phyloP scores from a whole-genome alignment of 192 early-diverging fungal genomes.

The Coemansia sp. region DNA sequence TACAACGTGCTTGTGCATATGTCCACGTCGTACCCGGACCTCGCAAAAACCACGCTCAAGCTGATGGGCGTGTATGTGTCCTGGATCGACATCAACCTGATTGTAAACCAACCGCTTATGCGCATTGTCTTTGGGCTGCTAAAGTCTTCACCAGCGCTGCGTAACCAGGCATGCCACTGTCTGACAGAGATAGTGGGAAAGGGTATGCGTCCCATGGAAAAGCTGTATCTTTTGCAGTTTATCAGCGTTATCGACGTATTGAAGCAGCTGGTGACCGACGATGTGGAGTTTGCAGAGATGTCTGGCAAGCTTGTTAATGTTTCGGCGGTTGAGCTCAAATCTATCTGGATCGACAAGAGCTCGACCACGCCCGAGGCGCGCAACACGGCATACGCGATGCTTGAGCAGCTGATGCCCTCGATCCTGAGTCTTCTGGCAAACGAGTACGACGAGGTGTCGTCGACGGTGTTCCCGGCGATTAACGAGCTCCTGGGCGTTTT shows the following conservation, averaged over 20 bases:
- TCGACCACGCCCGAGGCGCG: slow-evolving; percentile 32
- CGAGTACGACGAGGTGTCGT: slow-evolving; percentile 81
- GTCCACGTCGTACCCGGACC: slow-evolving; percentile 56
- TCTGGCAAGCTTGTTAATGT: slow-evolving; percentile 48
- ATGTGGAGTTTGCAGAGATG: slow-evolving; percentile 48
- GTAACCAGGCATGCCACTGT: slow-evolving; percentile 77
- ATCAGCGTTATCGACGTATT: slow-evolving; percentile 50
- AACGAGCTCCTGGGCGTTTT: slow-evolving; percentile 68
- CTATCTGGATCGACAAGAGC: slow-evolving; percentile 44
- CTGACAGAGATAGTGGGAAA: slow-evolving; percentile 84
- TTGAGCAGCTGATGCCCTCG: slow-evolving; percentile 76
- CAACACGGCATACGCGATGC: slow-evolving; percentile 59
- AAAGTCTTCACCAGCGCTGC: slow-evolving; percentile 54
- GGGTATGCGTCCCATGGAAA: slow-evolving; percentile 90
- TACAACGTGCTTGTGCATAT: slow-evolving; percentile 67
- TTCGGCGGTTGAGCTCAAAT: slow-evolving; percentile 38
- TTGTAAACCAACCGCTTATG: slow-evolving; percentile 83
- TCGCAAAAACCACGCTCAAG: slow-evolving; percentile 66
- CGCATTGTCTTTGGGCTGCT: slow-evolving; percentile 74
- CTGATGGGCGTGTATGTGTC: slow-evolving; percentile 87
- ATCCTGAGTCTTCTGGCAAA: slow-evolving; percentile 77
- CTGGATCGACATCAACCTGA: slow-evolving; percentile 92
- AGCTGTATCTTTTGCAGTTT: slow-evolving; percentile 80
- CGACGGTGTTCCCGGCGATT: slow-evolving; percentile 75
- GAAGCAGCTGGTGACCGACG: slow-evolving; percentile 36